Evolutionary conservation across 768 basidiomycete genomes (phyloP).

Genomic region (Crucibulum laeve): DNA sequence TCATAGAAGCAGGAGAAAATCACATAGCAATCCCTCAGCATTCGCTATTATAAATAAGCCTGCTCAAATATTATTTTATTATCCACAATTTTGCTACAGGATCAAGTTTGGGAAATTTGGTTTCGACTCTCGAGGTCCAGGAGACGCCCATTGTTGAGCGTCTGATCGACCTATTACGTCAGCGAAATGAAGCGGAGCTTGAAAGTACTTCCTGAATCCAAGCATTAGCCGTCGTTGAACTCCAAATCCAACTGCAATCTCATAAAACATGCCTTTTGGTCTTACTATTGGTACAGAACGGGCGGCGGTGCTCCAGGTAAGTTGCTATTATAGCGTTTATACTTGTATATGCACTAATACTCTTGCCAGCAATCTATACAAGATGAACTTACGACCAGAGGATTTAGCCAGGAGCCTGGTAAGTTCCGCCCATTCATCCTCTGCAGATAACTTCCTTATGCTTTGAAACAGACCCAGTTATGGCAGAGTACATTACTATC

Average conservation of each 20-base stretch:
- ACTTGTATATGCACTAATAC: conserved; percentile 5
- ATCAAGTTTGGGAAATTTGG: too few species aligned
- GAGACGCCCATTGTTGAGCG: too few species aligned
- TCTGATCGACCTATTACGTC: too few species aligned
- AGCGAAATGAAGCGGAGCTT: too few species aligned
- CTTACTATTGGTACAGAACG: conserved; percentile 78
- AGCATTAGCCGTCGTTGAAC: background rate
- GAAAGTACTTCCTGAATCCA: conserved; percentile 15
- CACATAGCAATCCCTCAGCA: too few species aligned
- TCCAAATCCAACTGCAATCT: conserved; percentile 17
- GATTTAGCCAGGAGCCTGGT: conserved; percentile 77
- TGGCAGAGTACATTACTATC: conserved; percentile 94
- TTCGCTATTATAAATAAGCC: too few species aligned
- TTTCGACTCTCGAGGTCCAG: too few species aligned
- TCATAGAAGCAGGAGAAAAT: too few species aligned
- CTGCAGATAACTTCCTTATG: conserved; percentile 7
- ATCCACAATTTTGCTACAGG: too few species aligned
- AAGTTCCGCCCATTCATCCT: conserved; percentile 20
- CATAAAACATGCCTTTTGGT: conserved; percentile 61
- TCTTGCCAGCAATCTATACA: conserved; percentile 65
- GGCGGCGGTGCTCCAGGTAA: conserved; percentile 64
- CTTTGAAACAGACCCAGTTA: conserved; percentile 63
- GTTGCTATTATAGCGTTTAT: conserved; percentile 8
- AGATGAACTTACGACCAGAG: conserved; percentile 72
- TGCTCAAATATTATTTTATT: too few species aligned